Evolutionary conservation across 495 filamentous ascomycete species (phyloP), one percentile per base, ranked within the genome.

Genomic region (Clavariopsis aquatica): DNA sequence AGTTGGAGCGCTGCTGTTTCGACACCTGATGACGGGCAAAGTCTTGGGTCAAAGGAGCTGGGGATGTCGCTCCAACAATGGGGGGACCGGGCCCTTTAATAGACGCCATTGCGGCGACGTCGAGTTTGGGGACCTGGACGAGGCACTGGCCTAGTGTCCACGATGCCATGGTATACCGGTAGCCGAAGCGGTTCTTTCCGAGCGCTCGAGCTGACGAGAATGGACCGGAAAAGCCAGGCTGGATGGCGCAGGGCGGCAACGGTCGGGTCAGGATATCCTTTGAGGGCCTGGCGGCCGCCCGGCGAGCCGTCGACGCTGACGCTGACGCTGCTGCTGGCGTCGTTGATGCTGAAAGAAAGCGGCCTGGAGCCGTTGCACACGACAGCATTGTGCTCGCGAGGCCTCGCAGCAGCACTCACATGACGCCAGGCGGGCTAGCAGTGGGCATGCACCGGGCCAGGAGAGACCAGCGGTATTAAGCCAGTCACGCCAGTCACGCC

Each of bases 1-100:
- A 89, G 70, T 88, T 86, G 75, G 80, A 83, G 62, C 81, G 80
- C 60, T 82, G 77, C 73, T 87, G 85, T 73, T 85, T 86, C 63
- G 78, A 74, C 65, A 84, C 70, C 69, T 85, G 82, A 63, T 85
- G 84, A 75, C 81, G 76, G 68, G 80, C 76, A 78, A 86, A 86
- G 76, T 85, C 83, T 70, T 81, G 73, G 56, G 78, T 70, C 62
- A 84, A 71, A 75, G 80, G 82, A 72, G 79, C 79, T 68, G 80
- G 77, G 69, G 78, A 80, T 36, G 69, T 55, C 63, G 83, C 75
- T 74, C 75, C 72, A 70, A 64, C 59, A 38, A 76, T 76, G 72
- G 77, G 79, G 79, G 78, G 77, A 19, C 29, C 55, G 58, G 36
- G 34, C 52, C 45, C 68, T 69, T 72, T 74, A 74, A 58, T 61